Evolutionary conservation across 116 monocot genomes (phyloP).

Genomic region (Iris pallida): DNA sequence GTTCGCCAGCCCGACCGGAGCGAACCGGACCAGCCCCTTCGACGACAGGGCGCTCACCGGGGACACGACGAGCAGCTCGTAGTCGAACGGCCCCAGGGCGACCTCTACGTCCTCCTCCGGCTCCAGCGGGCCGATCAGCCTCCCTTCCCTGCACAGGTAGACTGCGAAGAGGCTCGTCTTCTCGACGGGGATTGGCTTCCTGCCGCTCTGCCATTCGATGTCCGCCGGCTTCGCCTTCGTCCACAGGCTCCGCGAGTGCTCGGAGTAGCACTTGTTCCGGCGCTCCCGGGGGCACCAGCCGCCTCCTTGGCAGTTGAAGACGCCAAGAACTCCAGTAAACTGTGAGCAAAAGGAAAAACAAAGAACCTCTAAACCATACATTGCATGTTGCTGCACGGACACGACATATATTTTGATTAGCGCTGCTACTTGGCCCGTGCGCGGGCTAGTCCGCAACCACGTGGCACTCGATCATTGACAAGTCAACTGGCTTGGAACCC

Average conservation of each 20-base stretch:
- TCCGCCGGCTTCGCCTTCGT: constrained; percentile 34
- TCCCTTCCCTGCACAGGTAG: constrained; percentile 32
- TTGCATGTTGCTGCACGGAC: too few relatives aligned
- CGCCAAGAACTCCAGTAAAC: constrained; percentile 70
- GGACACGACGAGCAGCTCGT: constrained; percentile 67
- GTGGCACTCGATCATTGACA: too few relatives aligned
- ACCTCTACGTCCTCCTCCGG: constrained; percentile 38
- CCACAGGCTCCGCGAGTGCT: constrained; percentile 42
- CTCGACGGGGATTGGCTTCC: constrained; percentile 7
- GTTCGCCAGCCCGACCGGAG: constrained; percentile 68
- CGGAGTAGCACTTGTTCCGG: constrained; percentile 41
- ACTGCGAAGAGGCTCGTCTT: constrained; percentile 33
- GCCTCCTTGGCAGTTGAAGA: constrained; percentile 94
- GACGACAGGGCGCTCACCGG: constrained; percentile 29
- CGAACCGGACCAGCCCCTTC: constrained; percentile 25
- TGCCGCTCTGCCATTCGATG: constrained; percentile 57
- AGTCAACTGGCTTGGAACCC: too few relatives aligned
- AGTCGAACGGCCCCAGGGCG: constrained; percentile 54
- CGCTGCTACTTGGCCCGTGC: too few relatives aligned
- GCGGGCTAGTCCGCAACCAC: too few relatives aligned
- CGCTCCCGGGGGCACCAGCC: constrained; percentile 60
- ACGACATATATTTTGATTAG: too few relatives aligned
- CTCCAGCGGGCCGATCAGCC: constrained; percentile 34
- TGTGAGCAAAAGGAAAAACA: constrained; percentile 1
- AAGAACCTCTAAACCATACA: too few relatives aligned